Evolutionary conservation across 148 eudicot species (phyloP).

Genomic region (Bassia scoparia): DNA sequence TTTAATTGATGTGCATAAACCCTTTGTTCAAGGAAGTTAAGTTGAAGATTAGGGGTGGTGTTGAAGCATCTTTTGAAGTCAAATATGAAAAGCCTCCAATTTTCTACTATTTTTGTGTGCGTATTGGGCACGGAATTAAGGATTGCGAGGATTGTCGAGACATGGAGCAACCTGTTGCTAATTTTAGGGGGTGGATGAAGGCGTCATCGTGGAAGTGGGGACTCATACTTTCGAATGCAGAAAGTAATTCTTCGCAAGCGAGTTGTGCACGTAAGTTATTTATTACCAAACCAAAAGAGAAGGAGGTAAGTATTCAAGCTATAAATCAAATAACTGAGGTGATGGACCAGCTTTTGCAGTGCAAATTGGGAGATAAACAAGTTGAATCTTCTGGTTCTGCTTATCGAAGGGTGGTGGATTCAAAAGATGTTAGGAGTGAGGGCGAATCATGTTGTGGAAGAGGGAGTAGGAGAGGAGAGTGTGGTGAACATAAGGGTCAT

Average conservation of each 20-base stretch:
- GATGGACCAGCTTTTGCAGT: background rate
- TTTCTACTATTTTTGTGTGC: background rate
- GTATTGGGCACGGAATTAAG: background rate
- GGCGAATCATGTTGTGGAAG: no score
- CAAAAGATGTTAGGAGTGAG: background rate
- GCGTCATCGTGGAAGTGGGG: background rate
- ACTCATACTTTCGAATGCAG: rapidly evolving
- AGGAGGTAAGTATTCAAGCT: background rate
- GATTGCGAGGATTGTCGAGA: background rate
- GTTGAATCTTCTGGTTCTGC: background rate
- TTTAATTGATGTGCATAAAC: background rate
- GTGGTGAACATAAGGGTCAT: no score
- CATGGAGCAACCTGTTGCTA: background rate
- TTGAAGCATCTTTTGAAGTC: background rate
- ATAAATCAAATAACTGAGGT: background rate
- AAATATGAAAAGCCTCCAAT: background rate
- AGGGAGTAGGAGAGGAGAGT: no score
- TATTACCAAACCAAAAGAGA: background rate
- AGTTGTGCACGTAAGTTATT: background rate
- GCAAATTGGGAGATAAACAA: background rate
- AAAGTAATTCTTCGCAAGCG: background rate
- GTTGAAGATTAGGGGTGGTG: background rate
- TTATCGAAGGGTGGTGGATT: background rate
- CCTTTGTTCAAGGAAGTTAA: background rate
- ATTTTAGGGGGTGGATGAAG: background rate